A percentile compares a stretch with the other conserved stretches of the same genome.
Evolutionary conservation across 805 yeast species (phyloP).

Genomic region (Candida saitoana): DNA sequence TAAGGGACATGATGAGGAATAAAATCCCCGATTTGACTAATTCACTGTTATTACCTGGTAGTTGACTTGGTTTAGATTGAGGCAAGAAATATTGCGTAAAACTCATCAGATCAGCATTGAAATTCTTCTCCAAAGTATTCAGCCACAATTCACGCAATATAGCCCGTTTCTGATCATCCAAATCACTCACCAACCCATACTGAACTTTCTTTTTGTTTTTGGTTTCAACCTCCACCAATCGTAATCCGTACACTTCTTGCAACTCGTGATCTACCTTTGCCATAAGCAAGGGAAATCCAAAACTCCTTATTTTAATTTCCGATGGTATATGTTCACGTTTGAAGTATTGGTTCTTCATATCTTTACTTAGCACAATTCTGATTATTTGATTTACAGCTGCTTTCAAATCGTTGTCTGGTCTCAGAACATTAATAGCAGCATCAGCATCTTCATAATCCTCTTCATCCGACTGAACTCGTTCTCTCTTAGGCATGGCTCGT

Average conservation of each 20-base stretch:
- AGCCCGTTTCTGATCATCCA: slow-evolving; percentile 16
- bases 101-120: slow-evolving; percentile 7
- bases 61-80: slow-evolving; percentile 11
- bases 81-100: slow-evolving; percentile 23
- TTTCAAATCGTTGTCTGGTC: slow-evolving; percentile 4
- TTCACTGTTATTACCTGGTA: slow-evolving; percentile 23
- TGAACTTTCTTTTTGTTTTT: slow-evolving; percentile 14
- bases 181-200: slow-evolving; percentile 17
- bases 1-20: slow-evolving; percentile 22
- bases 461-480: neutral
- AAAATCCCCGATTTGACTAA: slow-evolving; percentile 29
- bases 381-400: slow-evolving; percentile 9
- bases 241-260: slow-evolving; percentile 24
- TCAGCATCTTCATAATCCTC: slow-evolving; percentile 2
- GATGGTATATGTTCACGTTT: slow-evolving; percentile 21
- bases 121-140: slow-evolving; percentile 5
- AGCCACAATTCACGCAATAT: slow-evolving; percentile 26
- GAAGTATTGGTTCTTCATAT: slow-evolving; percentile 18
- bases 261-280: slow-evolving; percentile 14
- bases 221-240: slow-evolving; percentile 17
- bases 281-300: slow-evolving; percentile 15
- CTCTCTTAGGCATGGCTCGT: slow-evolving; percentile 9
- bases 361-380: slow-evolving; percentile 18
- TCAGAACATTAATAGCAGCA: neutral
- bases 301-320: slow-evolving; percentile 8